Evolutionary conservation across 139 green algal genomes (phyloP), one percentile per base, ranked within the genome.

Genomic region (Eudorina sp.): DNA sequence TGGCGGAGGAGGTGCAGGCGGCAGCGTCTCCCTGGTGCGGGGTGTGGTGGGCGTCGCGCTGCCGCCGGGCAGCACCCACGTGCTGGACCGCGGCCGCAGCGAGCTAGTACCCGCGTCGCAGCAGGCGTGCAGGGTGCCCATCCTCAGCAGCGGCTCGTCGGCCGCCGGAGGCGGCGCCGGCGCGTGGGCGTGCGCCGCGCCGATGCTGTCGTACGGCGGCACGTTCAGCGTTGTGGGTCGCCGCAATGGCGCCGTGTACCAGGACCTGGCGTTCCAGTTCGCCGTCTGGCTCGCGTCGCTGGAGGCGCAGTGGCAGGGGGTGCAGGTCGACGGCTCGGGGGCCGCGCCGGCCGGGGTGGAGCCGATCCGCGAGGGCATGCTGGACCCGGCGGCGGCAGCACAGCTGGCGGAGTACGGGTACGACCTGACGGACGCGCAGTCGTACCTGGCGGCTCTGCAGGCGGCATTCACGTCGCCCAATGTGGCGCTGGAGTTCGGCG

Each of bases 181-280:
- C 66, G 21, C 9, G 0, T 87, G 81, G 81, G 81, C 31, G 27
- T 87, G 81, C 45, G 41, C 21, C 8, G 81, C 81, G 7, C 81
- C 81, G 4, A 38, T 79, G 29, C 45, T 87, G 31, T 69, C 46
- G 21, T 87, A 78, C n/a, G 81, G 81, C 11, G 81, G 81, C 8
- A 87, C 81, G 16, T 87, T 69, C 7, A 64, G 81, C 34, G 81
- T 68, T 18, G 16, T 87, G 3, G 11, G n/a, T 21, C 64, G 8
- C 16, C 64, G 45, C 64, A 78, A 66, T 21, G 64, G 53, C 31
- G 29, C 60, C 1, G 48, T 48, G 18, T 86, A 77, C 40, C 79
- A 86, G 79, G 4, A 76, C 6, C 62, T 87, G 64, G 62, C 45
- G 4, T 78, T 66, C 66, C 21, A 53, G 41, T 87, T 87, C 46